A percentile compares a stretch with the other conserved stretches of the same genome.
phyloP scores from a whole-genome alignment of 2,329 filamentous ascomycete genomes.

The Knufia fluminis region DNA sequence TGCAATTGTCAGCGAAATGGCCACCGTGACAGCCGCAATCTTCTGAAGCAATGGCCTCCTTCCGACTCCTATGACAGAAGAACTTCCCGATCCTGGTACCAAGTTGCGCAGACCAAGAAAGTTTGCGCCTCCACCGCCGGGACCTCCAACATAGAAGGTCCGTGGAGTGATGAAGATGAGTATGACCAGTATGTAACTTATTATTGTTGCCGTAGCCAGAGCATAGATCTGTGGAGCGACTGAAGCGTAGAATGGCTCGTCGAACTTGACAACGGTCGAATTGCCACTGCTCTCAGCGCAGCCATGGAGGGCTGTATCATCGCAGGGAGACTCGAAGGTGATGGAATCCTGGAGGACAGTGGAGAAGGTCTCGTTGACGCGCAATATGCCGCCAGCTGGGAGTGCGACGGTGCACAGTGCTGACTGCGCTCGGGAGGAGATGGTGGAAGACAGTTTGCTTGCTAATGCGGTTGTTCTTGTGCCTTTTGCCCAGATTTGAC shows the following conservation, averaged over 20 bases:
- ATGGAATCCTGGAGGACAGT: constrained; percentile 41
- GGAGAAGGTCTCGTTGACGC: constrained; percentile 33
- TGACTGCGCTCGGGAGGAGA: constrained; percentile 1
- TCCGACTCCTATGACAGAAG: constrained; percentile 69
- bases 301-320: constrained; percentile 26
- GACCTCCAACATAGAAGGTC: constrained; percentile 77
- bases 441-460: not conserved
- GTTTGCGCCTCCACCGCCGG: constrained; percentile 53
- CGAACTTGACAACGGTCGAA: constrained; percentile 54
- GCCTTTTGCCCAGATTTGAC: constrained; percentile 1
- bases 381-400: constrained; percentile 28
- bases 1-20: constrained; percentile 83
- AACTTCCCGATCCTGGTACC: constrained; percentile 48
- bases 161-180: constrained; percentile 93
- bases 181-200: constrained; percentile 84
- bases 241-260: constrained; percentile 87
- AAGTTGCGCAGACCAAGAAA: constrained; percentile 80
- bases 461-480: not conserved
- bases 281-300: constrained; percentile 26
- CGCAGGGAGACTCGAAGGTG: constrained; percentile 42
- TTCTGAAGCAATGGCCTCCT: constrained; percentile 90
- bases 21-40: constrained; percentile 53
- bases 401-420: constrained; percentile 7
- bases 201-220: constrained; percentile 79
- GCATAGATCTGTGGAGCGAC: constrained; percentile 90